phyloP scores from a whole-genome alignment of 2,329 filamentous ascomycete species.

The Diatrype stigma region DNA sequence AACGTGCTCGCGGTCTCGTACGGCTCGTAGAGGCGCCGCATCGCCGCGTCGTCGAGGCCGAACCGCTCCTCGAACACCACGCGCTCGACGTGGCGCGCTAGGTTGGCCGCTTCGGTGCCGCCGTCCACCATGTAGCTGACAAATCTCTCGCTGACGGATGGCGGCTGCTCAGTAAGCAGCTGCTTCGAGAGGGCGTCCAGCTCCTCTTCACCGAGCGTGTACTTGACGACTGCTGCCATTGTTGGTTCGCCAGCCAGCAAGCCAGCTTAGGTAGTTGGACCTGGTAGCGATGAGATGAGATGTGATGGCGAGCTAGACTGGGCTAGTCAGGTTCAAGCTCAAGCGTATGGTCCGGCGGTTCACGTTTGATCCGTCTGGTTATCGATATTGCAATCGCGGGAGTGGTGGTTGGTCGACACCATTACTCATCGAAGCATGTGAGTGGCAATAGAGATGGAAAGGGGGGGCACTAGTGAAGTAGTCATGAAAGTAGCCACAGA shows the following conservation, averaged over 20 bases:
- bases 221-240: conserved; percentile 1
- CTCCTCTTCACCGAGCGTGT: conserved; percentile 7
- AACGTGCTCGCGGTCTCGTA: conserved; percentile 8
- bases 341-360: not conserved
- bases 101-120: conserved; percentile 4
- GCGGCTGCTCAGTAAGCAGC: conserved; percentile 8
- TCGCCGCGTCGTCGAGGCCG: conserved; percentile 6
- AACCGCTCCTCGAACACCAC: conserved; percentile 9
- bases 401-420: not conserved
- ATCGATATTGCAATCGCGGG: not conserved
- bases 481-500: not conserved
- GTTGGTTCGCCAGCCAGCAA: no score
- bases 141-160: conserved; percentile 3
- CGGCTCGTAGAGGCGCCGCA: conserved; percentile 5
- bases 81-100: conserved; percentile 11
- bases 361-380: not conserved
- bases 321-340: not conserved
- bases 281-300: not conserved
- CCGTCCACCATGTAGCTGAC: conserved; percentile 7
- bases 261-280: no score
- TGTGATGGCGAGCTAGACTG: no score
- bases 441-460: not conserved
- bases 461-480: not conserved
- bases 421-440: not conserved
- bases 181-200: conserved; percentile 1